These are phyloP conservation scores for Helianthus annuus DNA, from an alignment of 129 eudicot species.

Conservation along the genomic window HanXRQr2.0-SUNRISE NC_035444.2:156003353-156003852, in stretches of 20 bases:
- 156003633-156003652: background rate
- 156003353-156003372: background rate
- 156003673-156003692: background rate
- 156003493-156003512: background rate
- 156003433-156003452: background rate
- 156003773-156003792: too few species aligned
- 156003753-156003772: too few species aligned
- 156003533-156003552: background rate
- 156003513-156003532: background rate
- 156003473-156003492: background rate
- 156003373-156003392: background rate
- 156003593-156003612: background rate
- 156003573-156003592: conserved; percentile 7
- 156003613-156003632: background rate
- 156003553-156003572: background rate
- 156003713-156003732: too few species aligned
- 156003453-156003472: background rate
- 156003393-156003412: background rate
- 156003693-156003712: too few species aligned
- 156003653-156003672: background rate
- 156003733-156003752: too few species aligned
- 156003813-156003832: too few species aligned
- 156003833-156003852: too few species aligned
- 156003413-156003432: background rate
- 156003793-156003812: too few species aligned